phyloP scores from a whole-genome alignment of 768 basidiomycete species.

The Suillus alpinus region DNA sequence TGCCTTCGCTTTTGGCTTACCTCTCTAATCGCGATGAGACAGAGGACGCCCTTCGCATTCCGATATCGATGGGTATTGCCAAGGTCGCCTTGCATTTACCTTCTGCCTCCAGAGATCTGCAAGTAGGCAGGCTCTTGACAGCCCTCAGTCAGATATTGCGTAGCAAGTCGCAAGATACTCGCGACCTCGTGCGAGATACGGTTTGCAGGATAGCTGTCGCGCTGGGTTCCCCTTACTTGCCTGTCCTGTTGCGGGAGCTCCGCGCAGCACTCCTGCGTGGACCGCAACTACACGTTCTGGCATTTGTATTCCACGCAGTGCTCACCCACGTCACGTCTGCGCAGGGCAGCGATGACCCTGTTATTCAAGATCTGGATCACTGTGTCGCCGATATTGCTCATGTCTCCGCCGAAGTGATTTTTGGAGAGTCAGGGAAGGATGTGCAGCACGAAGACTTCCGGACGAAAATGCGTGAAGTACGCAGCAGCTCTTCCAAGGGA shows the following conservation, averaged over 20 bases:
- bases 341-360: conserved; percentile 40
- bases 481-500: conserved; percentile 76
- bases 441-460: conserved; percentile 87
- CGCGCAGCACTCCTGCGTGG: conserved; percentile 84
- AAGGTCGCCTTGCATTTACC: conserved; percentile 84
- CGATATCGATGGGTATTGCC: conserved; percentile 83
- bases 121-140: conserved; percentile 76
- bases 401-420: conserved; percentile 85
- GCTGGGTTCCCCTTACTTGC: conserved; percentile 73
- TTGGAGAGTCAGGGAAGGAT: conserved; percentile 91
- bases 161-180: conserved; percentile 90
- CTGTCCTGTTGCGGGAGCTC: conserved; percentile 73
- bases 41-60: conserved; percentile 85
- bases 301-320: conserved; percentile 78
- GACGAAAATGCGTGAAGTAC: conserved; percentile 92
- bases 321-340: conserved; percentile 75
- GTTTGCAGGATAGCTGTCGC: conserved; percentile 73
- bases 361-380: conserved; percentile 66
- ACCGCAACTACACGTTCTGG: conserved; percentile 91
- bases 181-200: conserved; percentile 83
- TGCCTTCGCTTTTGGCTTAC: conserved; percentile 77
- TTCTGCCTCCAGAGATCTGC: conserved; percentile 52
- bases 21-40: conserved; percentile 81
- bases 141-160: conserved; percentile 86
- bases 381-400: conserved; percentile 78